These are phyloP conservation scores for Leucosporidium yakuticum DNA, from an alignment of 768 basidiomycete genomes.

Conservation along the genomic window DNA sequence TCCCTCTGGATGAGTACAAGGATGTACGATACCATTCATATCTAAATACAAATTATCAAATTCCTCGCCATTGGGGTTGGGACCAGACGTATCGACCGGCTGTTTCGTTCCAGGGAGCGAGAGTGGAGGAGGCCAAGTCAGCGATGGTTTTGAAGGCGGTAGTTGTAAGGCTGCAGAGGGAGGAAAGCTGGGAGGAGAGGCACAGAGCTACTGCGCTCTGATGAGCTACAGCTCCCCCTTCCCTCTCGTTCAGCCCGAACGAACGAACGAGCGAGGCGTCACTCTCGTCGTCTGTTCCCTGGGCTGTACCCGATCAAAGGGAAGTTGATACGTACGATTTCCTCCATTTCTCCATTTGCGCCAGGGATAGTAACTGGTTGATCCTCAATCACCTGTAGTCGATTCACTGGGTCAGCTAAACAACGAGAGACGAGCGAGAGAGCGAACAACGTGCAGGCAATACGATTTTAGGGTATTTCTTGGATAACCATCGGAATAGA, in stretches of 20 bases:
- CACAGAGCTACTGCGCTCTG: too few species aligned
- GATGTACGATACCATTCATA: constrained; percentile 99
- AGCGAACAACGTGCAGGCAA: constrained; percentile 39
- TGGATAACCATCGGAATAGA: constrained; percentile 95
- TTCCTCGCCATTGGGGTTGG: constrained; percentile 93
- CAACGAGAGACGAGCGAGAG: too few species aligned
- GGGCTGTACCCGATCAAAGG: background rate
- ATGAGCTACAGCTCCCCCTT: background rate
- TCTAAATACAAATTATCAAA: constrained; percentile 96
- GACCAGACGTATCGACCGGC: constrained; percentile 67
- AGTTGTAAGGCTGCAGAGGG: too few species aligned
- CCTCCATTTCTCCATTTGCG: constrained; percentile 51
- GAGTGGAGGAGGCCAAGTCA: too few species aligned
- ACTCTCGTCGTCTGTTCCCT: too few species aligned
- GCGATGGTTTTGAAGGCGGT: too few species aligned
- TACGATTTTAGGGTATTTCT: constrained; percentile 98
- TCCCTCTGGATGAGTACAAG: constrained; percentile 98
- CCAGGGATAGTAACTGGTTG: constrained; percentile 56
- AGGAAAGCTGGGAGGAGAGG: background rate
- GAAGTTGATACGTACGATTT: constrained; percentile 15
- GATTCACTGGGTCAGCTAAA: background rate
- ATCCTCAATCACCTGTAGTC: constrained; percentile 69
- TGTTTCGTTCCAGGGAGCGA: background rate
- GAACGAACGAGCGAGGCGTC: too few species aligned
- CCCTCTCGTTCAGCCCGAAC: too few species aligned